phyloP scores from a whole-genome alignment of 208 protist genomes.

The Acanthamoeba quina region DNA sequence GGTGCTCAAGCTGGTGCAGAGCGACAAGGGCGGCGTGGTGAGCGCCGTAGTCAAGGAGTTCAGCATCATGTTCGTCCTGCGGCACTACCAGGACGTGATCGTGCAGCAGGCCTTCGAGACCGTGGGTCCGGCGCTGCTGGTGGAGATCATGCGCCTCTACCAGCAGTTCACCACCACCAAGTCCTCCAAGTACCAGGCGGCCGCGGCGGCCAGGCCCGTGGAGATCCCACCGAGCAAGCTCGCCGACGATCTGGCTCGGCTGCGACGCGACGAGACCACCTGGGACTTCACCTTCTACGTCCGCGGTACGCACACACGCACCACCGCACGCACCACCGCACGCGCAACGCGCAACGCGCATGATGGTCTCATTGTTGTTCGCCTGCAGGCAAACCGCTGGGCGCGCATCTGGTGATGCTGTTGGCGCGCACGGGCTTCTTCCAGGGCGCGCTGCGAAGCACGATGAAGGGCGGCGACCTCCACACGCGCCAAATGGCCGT shows the following conservation, averaged over 20 bases:
- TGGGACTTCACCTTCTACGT: slow-evolving; percentile 25
- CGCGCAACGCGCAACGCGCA: neutral
- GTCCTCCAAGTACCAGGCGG: neutral
- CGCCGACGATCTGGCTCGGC: neutral
- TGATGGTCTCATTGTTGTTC: neutral
- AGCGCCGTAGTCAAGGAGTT: neutral
- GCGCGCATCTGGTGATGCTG: neutral
- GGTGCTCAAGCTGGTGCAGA: slow-evolving; percentile 16
- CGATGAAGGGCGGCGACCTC: slow-evolving; percentile 12
- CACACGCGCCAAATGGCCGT: neutral
- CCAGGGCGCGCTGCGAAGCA: neutral
- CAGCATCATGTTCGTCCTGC: neutral
- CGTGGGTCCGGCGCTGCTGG: neutral
- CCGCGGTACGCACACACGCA: neutral
- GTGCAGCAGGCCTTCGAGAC: slow-evolving; percentile 7
- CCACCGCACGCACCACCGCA: too few relatives aligned
- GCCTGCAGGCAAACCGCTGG: neutral
- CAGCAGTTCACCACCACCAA: slow-evolving; percentile 13
- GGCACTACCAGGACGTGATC: slow-evolving; percentile 32
- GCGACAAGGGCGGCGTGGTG: neutral
- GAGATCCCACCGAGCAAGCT: neutral
- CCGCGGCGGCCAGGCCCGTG: neutral
- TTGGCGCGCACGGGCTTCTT: slow-evolving; percentile 6
- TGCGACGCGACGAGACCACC: neutral
- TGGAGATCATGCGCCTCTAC: slow-evolving; percentile 48